phyloP scores from a whole-genome alignment of 257 asterid genomes.

The Paulownia fortunei region DNA sequence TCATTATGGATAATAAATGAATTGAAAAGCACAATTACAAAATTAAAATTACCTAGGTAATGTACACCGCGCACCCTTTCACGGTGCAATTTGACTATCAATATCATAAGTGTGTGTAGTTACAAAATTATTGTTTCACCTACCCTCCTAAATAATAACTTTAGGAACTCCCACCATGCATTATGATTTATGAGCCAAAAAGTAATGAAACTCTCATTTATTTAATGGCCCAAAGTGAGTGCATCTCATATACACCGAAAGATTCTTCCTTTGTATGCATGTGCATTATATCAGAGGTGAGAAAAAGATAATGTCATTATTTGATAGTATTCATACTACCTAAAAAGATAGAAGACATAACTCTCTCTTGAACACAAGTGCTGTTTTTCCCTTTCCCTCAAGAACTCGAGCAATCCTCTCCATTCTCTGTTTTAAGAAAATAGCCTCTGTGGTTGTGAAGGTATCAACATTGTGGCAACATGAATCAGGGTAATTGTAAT shows the following conservation, averaged over 20 bases:
- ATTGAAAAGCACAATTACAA: no score
- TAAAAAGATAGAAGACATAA: not conserved
- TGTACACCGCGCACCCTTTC: no score
- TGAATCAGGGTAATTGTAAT: not conserved
- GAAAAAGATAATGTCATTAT: not conserved
- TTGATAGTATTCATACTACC: not conserved
- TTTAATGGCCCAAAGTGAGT: no score
- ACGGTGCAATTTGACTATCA: no score
- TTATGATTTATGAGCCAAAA: not conserved
- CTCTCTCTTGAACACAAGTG: not conserved
- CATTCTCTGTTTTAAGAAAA: not conserved
- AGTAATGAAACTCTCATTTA: no score
- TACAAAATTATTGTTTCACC: not conserved
- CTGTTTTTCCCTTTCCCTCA: slow-evolving; percentile 6
- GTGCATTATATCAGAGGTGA: not conserved
- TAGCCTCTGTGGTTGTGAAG: not conserved
- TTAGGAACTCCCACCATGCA: not conserved
- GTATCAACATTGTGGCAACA: slow-evolving; percentile 1
- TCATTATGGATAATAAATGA: no score
- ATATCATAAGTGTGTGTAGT: not conserved
- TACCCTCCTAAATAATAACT: not conserved
- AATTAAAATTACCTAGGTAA: no score
- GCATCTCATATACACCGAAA: no score
- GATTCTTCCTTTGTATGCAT: not conserved
- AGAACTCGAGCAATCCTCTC: slow-evolving; percentile 10